phyloP scores from a whole-genome alignment of 2,329 filamentous ascomycete genomes.

The Neonectria hederae region DNA sequence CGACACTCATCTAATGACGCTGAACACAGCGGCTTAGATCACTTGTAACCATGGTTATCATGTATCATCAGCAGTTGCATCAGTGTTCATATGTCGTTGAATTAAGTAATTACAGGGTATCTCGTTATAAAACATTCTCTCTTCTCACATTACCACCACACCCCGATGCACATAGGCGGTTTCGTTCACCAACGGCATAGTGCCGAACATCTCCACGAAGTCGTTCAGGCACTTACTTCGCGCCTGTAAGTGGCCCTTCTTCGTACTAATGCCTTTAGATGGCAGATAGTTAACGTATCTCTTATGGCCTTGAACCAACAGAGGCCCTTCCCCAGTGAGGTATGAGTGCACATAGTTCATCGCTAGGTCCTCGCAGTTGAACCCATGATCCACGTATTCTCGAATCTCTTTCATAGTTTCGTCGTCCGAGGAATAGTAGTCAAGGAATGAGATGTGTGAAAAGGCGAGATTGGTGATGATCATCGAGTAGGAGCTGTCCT shows the following conservation, averaged over 20 bases:
- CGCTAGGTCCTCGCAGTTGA: constrained; percentile 53
- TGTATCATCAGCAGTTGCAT: neutral
- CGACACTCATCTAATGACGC: too few species aligned
- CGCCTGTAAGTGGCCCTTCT: constrained; percentile 41
- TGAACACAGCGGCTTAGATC: neutral
- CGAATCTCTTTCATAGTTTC: constrained; percentile 42
- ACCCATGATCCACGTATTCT: constrained; percentile 45
- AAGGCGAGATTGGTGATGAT: constrained; percentile 51
- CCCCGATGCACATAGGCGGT: constrained; percentile 40
- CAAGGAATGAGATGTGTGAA: constrained; percentile 47
- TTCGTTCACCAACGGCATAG: constrained; percentile 45
- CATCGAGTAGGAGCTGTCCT: constrained; percentile 45
- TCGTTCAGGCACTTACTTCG: constrained; percentile 45
- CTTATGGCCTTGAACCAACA: constrained; percentile 44
- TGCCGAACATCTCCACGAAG: constrained; percentile 42
- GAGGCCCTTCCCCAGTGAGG: constrained; percentile 45
- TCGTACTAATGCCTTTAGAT: constrained; percentile 41
- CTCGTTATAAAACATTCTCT: neutral
- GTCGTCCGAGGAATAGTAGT: constrained; percentile 48
- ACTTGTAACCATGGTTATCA: neutral
- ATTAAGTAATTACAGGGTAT: neutral
- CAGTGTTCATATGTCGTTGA: neutral
- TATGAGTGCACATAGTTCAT: constrained; percentile 48
- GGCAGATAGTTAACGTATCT: constrained; percentile 41
- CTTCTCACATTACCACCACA: constrained; percentile 34